Percentiles rank a stretch among this genome's conserved stretches.
These are phyloP conservation scores for Coemansia reversa DNA, from an alignment of 192 early-diverging fungal species.

Conservation along the genomic window DNA sequence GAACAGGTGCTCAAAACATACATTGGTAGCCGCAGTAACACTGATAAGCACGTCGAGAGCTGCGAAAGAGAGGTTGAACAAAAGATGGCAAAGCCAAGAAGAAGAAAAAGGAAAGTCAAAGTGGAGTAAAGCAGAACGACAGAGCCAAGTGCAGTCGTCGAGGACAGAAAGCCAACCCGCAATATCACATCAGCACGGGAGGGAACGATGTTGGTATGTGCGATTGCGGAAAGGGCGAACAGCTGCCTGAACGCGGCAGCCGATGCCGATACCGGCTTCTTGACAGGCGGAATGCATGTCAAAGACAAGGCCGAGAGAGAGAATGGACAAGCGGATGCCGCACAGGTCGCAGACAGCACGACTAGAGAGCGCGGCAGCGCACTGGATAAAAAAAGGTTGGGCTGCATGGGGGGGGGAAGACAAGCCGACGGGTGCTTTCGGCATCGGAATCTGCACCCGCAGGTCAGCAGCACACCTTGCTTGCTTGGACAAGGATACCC, in stretches of 20 bases:
- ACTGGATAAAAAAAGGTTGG: conserved; percentile 7
- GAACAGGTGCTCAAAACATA: conserved; percentile 1
- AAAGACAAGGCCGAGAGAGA: conserved; percentile 1
- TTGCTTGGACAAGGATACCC: not conserved
- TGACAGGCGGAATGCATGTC: conserved; percentile 14
- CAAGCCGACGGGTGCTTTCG: not conserved
- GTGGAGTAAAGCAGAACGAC: not conserved
- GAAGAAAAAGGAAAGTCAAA: not conserved
- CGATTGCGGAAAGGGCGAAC: conserved; percentile 3
- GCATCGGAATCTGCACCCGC: not conserved
- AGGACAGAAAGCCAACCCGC: not conserved
- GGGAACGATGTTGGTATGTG: not conserved
- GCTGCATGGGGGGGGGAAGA: conserved; percentile 2
- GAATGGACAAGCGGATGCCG: conserved; percentile 2
- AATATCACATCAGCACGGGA: not conserved
- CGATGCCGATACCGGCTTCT: conserved; percentile 27
- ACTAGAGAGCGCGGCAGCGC: not conserved
- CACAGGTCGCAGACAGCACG: not conserved
- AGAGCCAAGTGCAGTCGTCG: not conserved
- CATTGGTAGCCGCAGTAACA: not conserved
- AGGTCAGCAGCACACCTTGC: not conserved
- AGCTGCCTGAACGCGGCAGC: not conserved
- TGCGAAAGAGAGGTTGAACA: not conserved
- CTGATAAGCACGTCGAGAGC: not conserved
- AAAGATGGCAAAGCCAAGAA: not conserved